Evolutionary conservation across 495 filamentous ascomycete species (phyloP), one percentile per base, ranked within the genome.

Genomic region (Haplographium delicatum): DNA sequence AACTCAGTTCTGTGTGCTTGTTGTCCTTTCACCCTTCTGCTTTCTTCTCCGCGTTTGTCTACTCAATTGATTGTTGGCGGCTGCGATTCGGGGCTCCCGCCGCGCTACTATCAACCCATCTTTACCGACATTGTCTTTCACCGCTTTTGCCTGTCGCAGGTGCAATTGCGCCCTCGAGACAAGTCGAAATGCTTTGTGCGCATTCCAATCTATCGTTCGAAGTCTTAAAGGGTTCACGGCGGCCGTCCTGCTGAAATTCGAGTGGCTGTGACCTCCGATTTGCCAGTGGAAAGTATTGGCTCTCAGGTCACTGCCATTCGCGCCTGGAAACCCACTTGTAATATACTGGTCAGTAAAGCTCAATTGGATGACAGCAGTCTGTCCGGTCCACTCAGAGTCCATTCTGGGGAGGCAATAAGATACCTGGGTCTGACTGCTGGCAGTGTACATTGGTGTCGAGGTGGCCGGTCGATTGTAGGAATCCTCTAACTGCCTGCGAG

Each of bases 101-200:
- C 13, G 35, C 20, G 15, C 35, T 13, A 19, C 33, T 18, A 28
- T 23, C 39, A 43, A 26, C 15, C 5, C 9, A 16, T 24, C 39
- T 23, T 18, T 43, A 7, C 7, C 41, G 19, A 31, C 30, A 20
- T 35, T 15, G 35, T 10, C 18, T 46, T 30, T 53, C 49, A 52
- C 44, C 57, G 57, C 52, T 44, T 33, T 25, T 47, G 37, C 57
- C 53, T 54, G 53, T 61, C 53, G 48, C 46, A 54, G 54, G 54
- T 49, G 54, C 47, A 27, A 31, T 50, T 61, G 54, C 50, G 52
- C 49, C 48, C 51, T 8, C 38, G 33, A 20, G 47, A 44, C 27
- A 57, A 62, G 48, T 48, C 59, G 55, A 62, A 58, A 62, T 62
- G 59, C 59, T 58, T 56, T 62, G 55, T 44, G 59, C 52, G 51